phyloP scores from a whole-genome alignment of 2,329 filamentous ascomycete species.

The Curvularia verruculosa region DNA sequence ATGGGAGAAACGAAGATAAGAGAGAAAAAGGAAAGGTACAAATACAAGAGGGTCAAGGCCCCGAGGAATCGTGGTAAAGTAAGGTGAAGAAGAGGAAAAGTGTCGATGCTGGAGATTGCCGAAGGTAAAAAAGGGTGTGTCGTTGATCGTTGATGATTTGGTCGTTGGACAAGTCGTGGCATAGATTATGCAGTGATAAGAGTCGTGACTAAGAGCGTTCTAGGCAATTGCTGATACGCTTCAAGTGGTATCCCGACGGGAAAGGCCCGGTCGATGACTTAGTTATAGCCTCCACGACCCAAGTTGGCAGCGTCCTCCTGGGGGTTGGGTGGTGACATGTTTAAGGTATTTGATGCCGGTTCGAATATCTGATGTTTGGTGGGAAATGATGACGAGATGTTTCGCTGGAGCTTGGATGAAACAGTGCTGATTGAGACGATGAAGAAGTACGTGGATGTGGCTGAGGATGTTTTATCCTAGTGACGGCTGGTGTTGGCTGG shows the following conservation, averaged over 20 bases:
- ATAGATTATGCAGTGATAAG: constrained; percentile 1
- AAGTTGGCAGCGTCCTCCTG: constrained; percentile 27
- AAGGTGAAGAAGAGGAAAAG: background rate
- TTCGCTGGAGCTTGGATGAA: constrained; percentile 12
- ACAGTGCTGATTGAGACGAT: constrained; percentile 1
- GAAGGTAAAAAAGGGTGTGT: too few relatives aligned
- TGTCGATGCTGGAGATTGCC: background rate
- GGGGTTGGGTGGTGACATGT: constrained; percentile 13
- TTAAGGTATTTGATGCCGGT: constrained; percentile 10
- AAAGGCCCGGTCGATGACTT: constrained; percentile 21
- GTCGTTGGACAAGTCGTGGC: background rate
- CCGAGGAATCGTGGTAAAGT: background rate
- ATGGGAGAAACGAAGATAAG: background rate
- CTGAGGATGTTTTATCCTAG: background rate
- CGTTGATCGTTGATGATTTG: background rate
- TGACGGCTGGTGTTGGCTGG: constrained; percentile 4
- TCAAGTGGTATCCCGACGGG: constrained; percentile 4
- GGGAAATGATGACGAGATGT: constrained; percentile 13
- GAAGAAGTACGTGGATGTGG: background rate
- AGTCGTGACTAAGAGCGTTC: constrained; percentile 4
- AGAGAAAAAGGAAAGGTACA: background rate
- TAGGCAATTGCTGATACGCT: constrained; percentile 7
- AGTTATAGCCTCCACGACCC: constrained; percentile 48
- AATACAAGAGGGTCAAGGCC: background rate
- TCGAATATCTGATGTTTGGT: constrained; percentile 1